A percentile compares a stretch with the other conserved stretches of the same genome.
Conservation (phyloP, 2,329 filamentous ascomycete species). For the Calonectria pauciramosa region DNA sequence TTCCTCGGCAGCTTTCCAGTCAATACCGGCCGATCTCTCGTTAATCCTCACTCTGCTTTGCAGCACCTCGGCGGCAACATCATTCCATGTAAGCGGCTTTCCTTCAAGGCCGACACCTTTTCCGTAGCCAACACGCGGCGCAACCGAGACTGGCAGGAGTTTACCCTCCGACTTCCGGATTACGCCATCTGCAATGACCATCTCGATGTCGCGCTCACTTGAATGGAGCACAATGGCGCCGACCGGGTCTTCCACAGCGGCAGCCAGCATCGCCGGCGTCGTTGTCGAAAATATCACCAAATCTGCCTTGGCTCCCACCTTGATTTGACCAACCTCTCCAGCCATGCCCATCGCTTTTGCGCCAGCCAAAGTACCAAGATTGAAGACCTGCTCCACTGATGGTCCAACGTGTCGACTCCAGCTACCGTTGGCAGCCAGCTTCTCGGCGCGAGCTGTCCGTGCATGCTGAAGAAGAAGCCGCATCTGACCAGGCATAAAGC, state of each 20-base stretch:
- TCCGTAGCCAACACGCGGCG: background rate
- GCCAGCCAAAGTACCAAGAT: background rate
- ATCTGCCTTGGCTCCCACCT: background rate
- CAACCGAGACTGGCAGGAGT: background rate
- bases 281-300: background rate
- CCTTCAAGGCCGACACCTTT: background rate
- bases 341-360: background rate
- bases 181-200: background rate
- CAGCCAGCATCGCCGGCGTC: background rate
- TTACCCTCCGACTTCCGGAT: background rate
- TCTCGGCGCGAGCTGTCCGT: background rate
- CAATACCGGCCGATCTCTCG: background rate
- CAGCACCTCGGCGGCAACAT: background rate
- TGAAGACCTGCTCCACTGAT: background rate
- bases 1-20: background rate
- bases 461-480: background rate
- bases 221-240: background rate
- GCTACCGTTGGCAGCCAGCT: background rate
- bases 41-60: background rate
- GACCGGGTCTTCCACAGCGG: background rate
- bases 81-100: background rate
- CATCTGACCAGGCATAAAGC: background rate
- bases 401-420: background rate
- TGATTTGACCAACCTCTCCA: background rate
- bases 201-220: background rate